Base-by-base conservation (phyloP, 208 protist genomes). In the Leishmania amazonensis region DNA sequence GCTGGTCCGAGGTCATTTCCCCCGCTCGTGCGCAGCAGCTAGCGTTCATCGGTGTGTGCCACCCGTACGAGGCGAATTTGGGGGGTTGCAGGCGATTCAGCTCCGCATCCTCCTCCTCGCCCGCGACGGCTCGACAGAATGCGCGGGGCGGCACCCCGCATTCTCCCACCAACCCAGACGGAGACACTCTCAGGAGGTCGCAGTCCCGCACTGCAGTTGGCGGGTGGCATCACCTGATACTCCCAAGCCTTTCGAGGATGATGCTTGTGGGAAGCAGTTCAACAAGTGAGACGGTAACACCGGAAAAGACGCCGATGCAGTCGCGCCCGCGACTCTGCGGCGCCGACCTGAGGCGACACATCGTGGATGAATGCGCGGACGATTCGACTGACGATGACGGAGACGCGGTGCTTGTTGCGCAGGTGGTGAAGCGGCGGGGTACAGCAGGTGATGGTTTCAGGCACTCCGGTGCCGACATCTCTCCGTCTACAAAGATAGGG, bases 1-100 rank as follows among this genome's bases (percentile, higher is more conserved):
- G 89, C 79, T 97, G 95, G 93, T 93, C 92, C 2, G 93, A 97
- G 86, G 81, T 90, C 17, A 88, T 96, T 51, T 94, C 95, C 9
- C 86, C 91, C 24, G 79, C 76, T 40, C 87, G 93, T 13, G 86
- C 93, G 57, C 86, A 90, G 64, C 92, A 97, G 84, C 88, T 97
- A 47, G 89, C 89, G 9, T 87, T 91, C 42, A 89, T 96, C 53
- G 92, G 91, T 1, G 78, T 96, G 28, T 92, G 87, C 58, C 77
- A 81, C 76, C 75, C 64, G 28, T 75, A 78, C 19, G 86, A 96
- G 80, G 89, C 85, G 4, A 58, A 81, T n/a, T 17, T 87, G 40
- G 4, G 64, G 13, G 47, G 76, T 15, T 42, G 47, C 49, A n/a
- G 53, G 38, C 60, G 62, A 17, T 28, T 80, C n/a, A 21, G 40